These are phyloP conservation scores for Coemansia umbellata DNA, from an alignment of 192 early-diverging fungal genomes.

Conservation along the genomic window DNA sequence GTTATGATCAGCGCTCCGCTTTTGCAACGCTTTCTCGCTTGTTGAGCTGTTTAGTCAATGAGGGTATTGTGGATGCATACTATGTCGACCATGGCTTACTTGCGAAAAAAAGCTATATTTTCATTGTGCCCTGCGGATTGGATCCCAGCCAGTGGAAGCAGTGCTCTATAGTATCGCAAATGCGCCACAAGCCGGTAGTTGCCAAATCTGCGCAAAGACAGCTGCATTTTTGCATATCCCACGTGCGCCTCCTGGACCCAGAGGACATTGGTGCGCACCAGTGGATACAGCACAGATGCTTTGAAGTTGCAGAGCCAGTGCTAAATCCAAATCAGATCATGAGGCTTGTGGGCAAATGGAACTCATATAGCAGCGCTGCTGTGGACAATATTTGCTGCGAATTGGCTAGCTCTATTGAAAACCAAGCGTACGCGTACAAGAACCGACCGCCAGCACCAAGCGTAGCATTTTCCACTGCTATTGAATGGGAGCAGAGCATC, in stretches of 20 bases:
- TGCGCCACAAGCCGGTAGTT: conserved; percentile 21
- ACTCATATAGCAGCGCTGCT: conserved; percentile 28
- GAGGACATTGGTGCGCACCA: conserved; percentile 36
- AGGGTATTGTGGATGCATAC: conserved; percentile 49
- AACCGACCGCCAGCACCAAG: conserved; percentile 17
- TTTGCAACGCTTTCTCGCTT: conserved; percentile 59
- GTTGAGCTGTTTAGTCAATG: conserved; percentile 55
- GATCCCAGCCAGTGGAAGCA: conserved; percentile 9
- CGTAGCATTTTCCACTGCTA: conserved; percentile 37
- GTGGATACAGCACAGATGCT: conserved; percentile 13
- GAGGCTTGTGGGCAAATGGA: conserved; percentile 43
- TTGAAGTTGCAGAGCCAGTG: not conserved
- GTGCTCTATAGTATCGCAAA: conserved; percentile 21
- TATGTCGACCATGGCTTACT: conserved; percentile 32
- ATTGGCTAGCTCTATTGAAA: conserved; percentile 52
- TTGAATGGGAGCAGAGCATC: conserved; percentile 65
- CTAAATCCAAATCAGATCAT: conserved; percentile 44
- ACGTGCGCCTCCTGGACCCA: conserved; percentile 39
- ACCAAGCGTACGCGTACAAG: conserved; percentile 50
- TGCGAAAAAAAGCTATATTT: conserved; percentile 7
- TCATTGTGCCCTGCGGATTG: conserved; percentile 19
- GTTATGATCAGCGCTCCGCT: conserved; percentile 29
- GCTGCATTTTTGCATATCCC: not conserved
- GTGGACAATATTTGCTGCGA: conserved; percentile 46
- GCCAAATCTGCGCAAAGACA: not conserved